These are phyloP conservation scores for Sarocladiaceae sp. DNA, from an alignment of 2,329 filamentous ascomycete species.

Conservation along the genomic window DNA sequence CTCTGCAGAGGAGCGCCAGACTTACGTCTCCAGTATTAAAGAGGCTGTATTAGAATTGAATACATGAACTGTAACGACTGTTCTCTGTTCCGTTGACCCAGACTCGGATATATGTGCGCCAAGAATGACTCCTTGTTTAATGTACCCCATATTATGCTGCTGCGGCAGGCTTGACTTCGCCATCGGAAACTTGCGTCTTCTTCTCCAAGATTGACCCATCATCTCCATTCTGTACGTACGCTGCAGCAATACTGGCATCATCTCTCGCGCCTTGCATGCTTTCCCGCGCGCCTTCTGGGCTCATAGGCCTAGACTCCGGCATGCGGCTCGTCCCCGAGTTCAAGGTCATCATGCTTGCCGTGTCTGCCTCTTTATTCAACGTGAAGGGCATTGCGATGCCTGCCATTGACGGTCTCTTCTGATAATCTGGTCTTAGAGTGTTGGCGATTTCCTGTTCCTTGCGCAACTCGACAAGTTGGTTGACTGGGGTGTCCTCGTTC, in stretches of 20 bases:
- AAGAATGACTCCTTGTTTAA: too few relatives aligned
- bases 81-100: not conserved
- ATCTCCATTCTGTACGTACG: not conserved
- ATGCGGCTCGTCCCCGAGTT: constrained; percentile 33
- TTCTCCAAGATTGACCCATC: not conserved
- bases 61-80: constrained; percentile 6
- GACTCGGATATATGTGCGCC: not conserved
- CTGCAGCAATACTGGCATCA: not conserved
- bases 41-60: constrained; percentile 1
- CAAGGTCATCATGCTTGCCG: constrained; percentile 68
- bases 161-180: not conserved
- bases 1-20: not conserved
- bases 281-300: constrained; percentile 14
- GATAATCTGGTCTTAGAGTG: constrained; percentile 44
- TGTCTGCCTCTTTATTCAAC: constrained; percentile 58
- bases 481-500: constrained; percentile 38
- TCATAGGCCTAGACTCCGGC: constrained; percentile 29
- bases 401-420: constrained; percentile 62
- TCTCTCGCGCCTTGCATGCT: not conserved
- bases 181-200: not conserved
- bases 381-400: constrained; percentile 73
- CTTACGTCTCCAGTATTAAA: not conserved
- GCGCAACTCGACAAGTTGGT: constrained; percentile 37
- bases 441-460: constrained; percentile 36
- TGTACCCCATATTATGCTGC: too few relatives aligned